A percentile compares a stretch with the other conserved stretches of the same genome.
Conservation (phyloP, 129 eudicot genomes). For the Glebionis coronaria region DNA sequence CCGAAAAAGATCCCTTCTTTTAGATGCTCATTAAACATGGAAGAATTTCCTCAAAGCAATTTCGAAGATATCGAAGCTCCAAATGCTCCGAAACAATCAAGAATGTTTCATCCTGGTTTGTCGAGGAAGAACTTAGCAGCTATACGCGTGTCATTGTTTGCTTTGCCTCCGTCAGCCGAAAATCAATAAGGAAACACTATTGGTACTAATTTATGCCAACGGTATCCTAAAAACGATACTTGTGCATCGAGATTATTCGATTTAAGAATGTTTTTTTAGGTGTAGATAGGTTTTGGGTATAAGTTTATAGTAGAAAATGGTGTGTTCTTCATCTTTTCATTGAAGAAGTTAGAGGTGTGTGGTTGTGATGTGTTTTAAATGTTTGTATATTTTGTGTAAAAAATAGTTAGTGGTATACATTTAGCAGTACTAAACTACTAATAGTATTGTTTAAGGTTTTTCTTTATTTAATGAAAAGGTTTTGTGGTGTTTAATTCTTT, state of each 20-base stretch:
- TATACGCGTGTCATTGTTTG: slow-evolving; percentile 57
- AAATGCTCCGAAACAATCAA: slow-evolving; percentile 49
- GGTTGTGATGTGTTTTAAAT: slow-evolving; percentile 19
- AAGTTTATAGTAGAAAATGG: background rate
- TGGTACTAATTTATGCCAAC: background rate
- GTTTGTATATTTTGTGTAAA: slow-evolving; percentile 27
- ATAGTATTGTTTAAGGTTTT: slow-evolving; percentile 13
- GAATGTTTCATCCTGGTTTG: slow-evolving; percentile 24
- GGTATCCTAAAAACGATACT: background rate
- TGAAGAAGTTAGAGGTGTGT: slow-evolving; percentile 21
- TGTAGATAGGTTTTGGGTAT: slow-evolving; percentile 24
- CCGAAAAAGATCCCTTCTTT: slow-evolving; percentile 42
- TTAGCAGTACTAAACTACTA: background rate
- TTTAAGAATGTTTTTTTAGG: background rate
- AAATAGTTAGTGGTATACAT: background rate
- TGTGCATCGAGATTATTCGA: slow-evolving; percentile 6
- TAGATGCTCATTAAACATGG: slow-evolving; percentile 28
- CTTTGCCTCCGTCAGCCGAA: slow-evolving; percentile 17
- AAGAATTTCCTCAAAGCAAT: slow-evolving; percentile 14
- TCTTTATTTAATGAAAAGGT: slow-evolving; percentile 12
- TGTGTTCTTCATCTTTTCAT: slow-evolving; percentile 31
- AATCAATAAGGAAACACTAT: background rate
- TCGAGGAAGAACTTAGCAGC: slow-evolving; percentile 36
- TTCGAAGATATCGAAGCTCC: slow-evolving; percentile 48
- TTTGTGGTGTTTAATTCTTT: slow-evolving; percentile 14